A percentile compares a stretch with the other conserved stretches of the same genome.
These are phyloP conservation scores for Aeschynomene evenia DNA, from an alignment of 306 rosid genomes.

Conservation along the genomic window DNA sequence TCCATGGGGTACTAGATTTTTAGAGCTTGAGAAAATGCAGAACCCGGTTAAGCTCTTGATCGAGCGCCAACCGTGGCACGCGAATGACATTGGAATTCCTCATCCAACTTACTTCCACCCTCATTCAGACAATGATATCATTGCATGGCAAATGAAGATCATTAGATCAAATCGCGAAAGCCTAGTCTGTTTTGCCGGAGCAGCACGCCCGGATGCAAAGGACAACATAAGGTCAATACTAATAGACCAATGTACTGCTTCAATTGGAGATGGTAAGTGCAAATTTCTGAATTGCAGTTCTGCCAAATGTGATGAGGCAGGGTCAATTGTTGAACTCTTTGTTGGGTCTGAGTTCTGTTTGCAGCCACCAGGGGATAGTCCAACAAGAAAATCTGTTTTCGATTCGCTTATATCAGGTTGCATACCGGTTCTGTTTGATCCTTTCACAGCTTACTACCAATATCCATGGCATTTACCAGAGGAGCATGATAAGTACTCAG, in stretches of 20 bases:
- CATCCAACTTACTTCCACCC: conserved; percentile 82
- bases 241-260: conserved; percentile 55
- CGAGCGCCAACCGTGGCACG: conserved; percentile 78
- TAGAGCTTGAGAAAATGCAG: conserved; percentile 67
- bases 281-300: conserved; percentile 48
- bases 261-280: conserved; percentile 39
- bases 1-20: conserved; percentile 64
- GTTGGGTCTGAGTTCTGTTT: conserved; percentile 71
- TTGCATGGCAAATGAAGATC: conserved; percentile 57
- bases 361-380: conserved; percentile 84
- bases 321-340: conserved; percentile 49
- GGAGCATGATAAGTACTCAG: conserved; percentile 55
- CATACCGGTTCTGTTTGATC: conserved; percentile 64
- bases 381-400: conserved; percentile 72
- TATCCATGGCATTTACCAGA: conserved; percentile 77
- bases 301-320: conserved; percentile 48
- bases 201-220: conserved; percentile 45
- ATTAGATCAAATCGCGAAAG: conserved; percentile 40
- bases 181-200: conserved; percentile 67
- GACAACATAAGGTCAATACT: conserved; percentile 53
- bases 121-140: conserved; percentile 54
- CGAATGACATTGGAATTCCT: conserved; percentile 72
- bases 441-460: conserved; percentile 79
- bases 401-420: conserved; percentile 73
- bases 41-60: conserved; percentile 68